These are phyloP conservation scores for Immersiella caudata DNA, from an alignment of 495 filamentous ascomycete genomes.

Conservation along the genomic window DNA sequence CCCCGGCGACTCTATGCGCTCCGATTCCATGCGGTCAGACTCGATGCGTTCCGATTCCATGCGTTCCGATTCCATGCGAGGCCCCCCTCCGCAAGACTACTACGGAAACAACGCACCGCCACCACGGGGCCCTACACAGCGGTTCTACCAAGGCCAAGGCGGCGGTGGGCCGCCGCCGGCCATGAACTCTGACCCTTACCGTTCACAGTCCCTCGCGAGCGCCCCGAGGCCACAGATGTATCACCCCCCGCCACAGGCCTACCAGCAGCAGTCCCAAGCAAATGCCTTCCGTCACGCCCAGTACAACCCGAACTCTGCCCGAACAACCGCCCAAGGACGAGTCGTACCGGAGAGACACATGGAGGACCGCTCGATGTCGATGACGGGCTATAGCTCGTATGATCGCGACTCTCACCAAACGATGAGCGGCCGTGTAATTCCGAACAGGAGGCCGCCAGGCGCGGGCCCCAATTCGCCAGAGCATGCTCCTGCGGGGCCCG, in stretches of 20 bases:
- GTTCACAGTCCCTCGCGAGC: conserved; percentile 89
- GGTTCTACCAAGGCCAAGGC: conserved; percentile 47
- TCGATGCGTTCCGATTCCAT: conserved; percentile 22
- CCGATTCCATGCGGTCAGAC: conserved; percentile 9
- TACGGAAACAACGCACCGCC: conserved; percentile 49
- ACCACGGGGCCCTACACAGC: conserved; percentile 54
- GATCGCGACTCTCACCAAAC: conserved; percentile 83
- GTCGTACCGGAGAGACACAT: conserved; percentile 82
- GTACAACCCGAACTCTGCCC: conserved; percentile 61
- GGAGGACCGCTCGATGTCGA: conserved; percentile 92
- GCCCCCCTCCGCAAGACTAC: conserved; percentile 55
- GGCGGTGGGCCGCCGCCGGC: conserved; percentile 63
- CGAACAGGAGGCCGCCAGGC: conserved; percentile 53
- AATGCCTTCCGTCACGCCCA: conserved; percentile 76
- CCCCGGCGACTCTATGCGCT: conserved; percentile 11
- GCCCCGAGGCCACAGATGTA: conserved; percentile 67
- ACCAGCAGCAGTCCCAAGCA: conserved; percentile 67
- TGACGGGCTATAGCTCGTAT: conserved; percentile 76
- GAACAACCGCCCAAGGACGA: conserved; percentile 88
- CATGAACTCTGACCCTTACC: conserved; percentile 79
- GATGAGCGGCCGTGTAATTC: conserved; percentile 89
- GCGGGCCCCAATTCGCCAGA: conserved; percentile 27
- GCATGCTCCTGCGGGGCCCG: conserved; percentile 12
- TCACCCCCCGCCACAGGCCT: conserved; percentile 64
- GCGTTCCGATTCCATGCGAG: conserved; percentile 42